These are phyloP conservation scores for Aphanomyces invadans DNA, from an alignment of 352 stramenopile genomes.

Conservation along the genomic window DNA sequence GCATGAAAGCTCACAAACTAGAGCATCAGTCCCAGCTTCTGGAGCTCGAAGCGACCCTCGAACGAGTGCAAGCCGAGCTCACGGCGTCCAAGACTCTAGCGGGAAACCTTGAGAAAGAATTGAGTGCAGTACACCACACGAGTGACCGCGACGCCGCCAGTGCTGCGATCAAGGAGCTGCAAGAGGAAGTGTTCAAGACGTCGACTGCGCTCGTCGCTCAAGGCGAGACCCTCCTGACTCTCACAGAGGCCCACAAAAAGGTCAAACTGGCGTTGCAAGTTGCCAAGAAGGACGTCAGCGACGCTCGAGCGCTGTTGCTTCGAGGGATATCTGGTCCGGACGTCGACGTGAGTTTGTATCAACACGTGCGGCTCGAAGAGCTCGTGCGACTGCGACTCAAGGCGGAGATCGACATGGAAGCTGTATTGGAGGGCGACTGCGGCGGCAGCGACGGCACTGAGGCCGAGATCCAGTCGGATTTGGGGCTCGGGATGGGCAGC, in stretches of 20 bases:
- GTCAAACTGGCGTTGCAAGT: constrained; percentile 37
- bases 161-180: constrained; percentile 31
- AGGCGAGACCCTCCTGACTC: constrained; percentile 54
- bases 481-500: constrained; percentile 35
- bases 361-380: constrained; percentile 62
- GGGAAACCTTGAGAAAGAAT: neutral
- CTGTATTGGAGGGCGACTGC: constrained; percentile 34
- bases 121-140: neutral
- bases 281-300: constrained; percentile 43
- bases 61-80: neutral
- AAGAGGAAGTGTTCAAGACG: constrained; percentile 65
- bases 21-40: constrained; percentile 11
- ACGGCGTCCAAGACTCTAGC: neutral
- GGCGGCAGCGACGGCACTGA: neutral
- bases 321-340: constrained; percentile 43
- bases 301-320: constrained; percentile 45
- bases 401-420: constrained; percentile 45
- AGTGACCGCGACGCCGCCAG: constrained; percentile 9
- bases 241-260: constrained; percentile 40
- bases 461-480: neutral
- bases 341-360: constrained; percentile 49
- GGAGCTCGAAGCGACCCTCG: constrained; percentile 1
- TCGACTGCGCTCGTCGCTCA: constrained; percentile 65
- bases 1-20: neutral
- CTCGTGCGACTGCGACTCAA: constrained; percentile 65